A percentile compares a stretch with the other conserved stretches of the same genome.
These are phyloP conservation scores for Ensete ventricosum DNA, from an alignment of 176 grass and related monocot genomes.

Conservation along the genomic window DNA sequence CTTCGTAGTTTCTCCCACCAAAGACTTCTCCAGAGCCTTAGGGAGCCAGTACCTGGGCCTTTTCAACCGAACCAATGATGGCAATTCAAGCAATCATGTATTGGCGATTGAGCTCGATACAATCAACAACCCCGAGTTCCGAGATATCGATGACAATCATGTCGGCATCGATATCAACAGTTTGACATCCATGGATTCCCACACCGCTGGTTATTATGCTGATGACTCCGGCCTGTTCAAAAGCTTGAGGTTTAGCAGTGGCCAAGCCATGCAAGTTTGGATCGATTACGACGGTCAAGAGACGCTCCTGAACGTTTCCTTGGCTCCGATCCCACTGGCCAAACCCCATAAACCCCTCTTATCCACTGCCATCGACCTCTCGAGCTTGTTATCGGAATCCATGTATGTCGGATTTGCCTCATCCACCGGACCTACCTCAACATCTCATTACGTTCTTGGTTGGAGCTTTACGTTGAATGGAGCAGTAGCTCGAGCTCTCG, in stretches of 20 bases:
- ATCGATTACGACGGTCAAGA: neutral
- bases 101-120: slow-evolving; percentile 25
- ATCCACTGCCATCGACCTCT: neutral
- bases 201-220: slow-evolving; percentile 16
- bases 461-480: neutral
- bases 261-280: slow-evolving; percentile 4
- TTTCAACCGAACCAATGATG: slow-evolving; percentile 11
- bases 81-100: neutral
- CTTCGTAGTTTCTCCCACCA: slow-evolving; percentile 30
- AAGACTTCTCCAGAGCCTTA: slow-evolving; percentile 30
- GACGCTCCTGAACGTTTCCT: neutral
- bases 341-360: neutral
- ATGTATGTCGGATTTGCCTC: neutral
- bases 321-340: neutral
- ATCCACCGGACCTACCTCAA: neutral
- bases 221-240: slow-evolving; percentile 6
- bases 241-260: neutral
- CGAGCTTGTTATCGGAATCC: neutral
- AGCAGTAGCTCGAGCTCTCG: neutral
- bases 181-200: neutral
- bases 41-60: slow-evolving; percentile 29
- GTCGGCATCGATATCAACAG: slow-evolving; percentile 25
- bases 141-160: slow-evolving; percentile 34
- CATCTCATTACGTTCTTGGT: neutral
- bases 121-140: slow-evolving; percentile 19